Evolutionary conservation across 495 filamentous ascomycete genomes (phyloP), one percentile per base, ranked within the genome.

Genomic region (Annulohypoxylon nitens): DNA sequence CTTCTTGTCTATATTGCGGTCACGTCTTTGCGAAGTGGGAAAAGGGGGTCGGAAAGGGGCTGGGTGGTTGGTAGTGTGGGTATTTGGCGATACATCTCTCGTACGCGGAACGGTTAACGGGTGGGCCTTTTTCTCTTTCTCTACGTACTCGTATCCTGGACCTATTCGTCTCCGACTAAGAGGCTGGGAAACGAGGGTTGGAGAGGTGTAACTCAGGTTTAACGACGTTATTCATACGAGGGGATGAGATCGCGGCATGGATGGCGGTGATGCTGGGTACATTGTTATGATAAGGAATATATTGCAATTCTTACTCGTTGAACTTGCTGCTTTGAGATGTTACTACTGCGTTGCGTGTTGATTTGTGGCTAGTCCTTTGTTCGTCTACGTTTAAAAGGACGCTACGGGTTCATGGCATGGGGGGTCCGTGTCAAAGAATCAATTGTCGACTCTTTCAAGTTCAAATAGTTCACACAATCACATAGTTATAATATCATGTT

Each of bases 261-360:
- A 14, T 23, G 26, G 23, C 20, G 57, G 55, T 33, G 16, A n/a
- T 26, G 64, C 20, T 41, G 47, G 65, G 23, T 61, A 68, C 48
- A 57, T 37, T 61, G 26, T 43, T 51, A 61, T 23, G 45, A 68
- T 68, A 68, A 23, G 57, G 57, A 61, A 68, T 68, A 68, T 68
- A 61, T 68, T 54, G 45, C 55, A 45, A 34, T 34, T 67, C 61
- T 68, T 68, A 4, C 25, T 30, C 23, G 65, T 61, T 61, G 47
- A 53, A 25, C 25, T 43, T 30, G 4, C 9, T 43, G 9, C 36
- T n/a, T 39, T 11, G n/a, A 39, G 26, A n/a, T 59, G 25, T 14
- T 41, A 20, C 5, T 11, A 10, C 6, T 20, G 20, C 12, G 33
- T 39, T 39, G 9, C 33, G 55, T 41, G 36, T 41, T 9, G 12